Percentiles rank a stretch among this genome's conserved stretches.
Conservation (phyloP, 2,329 filamentous ascomycete species). For the Trichoderma gracile region DNA sequence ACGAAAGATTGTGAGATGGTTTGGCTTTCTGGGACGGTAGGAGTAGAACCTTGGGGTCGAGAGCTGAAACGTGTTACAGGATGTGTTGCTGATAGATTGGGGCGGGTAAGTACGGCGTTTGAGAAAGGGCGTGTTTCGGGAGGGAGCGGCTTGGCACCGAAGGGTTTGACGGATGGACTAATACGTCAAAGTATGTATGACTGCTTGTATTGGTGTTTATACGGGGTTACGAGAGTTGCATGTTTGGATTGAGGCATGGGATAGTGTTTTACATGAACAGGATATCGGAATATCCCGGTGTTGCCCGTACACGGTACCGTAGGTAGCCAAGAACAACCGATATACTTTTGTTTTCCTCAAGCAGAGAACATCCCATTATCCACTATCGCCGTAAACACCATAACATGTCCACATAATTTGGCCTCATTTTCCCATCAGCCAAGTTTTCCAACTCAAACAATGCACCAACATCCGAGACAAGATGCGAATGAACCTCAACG, state of each 20-base stretch:
- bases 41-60: neutral
- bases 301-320: neutral
- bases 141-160: too few relatives aligned
- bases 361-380: neutral
- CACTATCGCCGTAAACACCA: slow-evolving; percentile 16
- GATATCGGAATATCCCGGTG: too few relatives aligned
- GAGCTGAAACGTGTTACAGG: neutral
- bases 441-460: neutral
- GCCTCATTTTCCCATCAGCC: neutral
- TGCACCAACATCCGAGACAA: neutral
- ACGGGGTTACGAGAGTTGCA: too few relatives aligned
- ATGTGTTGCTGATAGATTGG: slow-evolving; percentile 11
- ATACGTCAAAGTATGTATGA: too few relatives aligned
- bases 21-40: too few relatives aligned
- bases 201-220: too few relatives aligned
- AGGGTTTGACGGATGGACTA: too few relatives aligned
- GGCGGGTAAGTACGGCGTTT: too few relatives aligned
- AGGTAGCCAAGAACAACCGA: neutral
- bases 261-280: too few relatives aligned
- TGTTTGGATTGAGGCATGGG: too few relatives aligned
- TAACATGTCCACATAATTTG: slow-evolving; percentile 9
- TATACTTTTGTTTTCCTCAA: neutral
- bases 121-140: too few relatives aligned
- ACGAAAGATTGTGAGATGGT: too few relatives aligned
- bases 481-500: slow-evolving; percentile 14